Percentiles rank a stretch among this genome's conserved stretches.
Evolutionary conservation across 352 stramenopile species (phyloP).

Genomic region (Phytophthora pini): DNA sequence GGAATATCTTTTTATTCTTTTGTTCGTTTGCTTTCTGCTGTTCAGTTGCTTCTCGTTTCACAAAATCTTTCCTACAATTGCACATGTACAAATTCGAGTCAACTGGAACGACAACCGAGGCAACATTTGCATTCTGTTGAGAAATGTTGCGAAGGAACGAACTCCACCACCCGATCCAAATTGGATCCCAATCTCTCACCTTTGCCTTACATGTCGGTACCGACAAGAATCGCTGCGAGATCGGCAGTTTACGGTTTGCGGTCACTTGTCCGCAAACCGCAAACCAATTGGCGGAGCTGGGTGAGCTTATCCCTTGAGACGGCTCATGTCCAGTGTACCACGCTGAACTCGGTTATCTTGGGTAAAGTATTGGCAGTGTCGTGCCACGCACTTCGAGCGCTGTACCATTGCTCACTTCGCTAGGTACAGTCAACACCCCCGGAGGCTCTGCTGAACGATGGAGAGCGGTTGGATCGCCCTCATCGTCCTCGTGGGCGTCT

Average conservation of each 20-base stretch:
- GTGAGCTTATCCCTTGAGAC: conserved; percentile 4
- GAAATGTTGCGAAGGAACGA: no score
- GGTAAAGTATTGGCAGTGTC: conserved; percentile 1
- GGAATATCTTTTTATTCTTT: conserved; percentile 25
- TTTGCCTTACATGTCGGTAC: neutral
- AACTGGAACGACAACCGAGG: no score
- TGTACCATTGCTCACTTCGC: neutral
- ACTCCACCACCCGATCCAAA: neutral
- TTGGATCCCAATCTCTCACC: neutral
- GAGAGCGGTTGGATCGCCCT: conserved; percentile 45
- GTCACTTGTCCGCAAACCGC: conserved; percentile 8
- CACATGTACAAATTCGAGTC: no score
- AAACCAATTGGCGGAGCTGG: neutral
- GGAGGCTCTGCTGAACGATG: conserved; percentile 14
- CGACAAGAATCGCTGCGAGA: conserved; percentile 1
- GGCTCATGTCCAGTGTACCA: conserved; percentile 5
- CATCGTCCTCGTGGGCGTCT: conserved; percentile 47
- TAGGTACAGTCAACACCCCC: neutral
- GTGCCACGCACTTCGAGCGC: neutral
- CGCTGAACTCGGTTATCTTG: conserved; percentile 14
- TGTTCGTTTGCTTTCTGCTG: neutral
- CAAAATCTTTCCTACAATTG: no score
- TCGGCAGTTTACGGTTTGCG: conserved; percentile 21
- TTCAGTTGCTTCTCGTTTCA: neutral
- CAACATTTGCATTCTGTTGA: no score